A percentile compares a stretch with the other conserved stretches of the same genome.
phyloP scores from a whole-genome alignment of 140 eudicot species.

The Bidens hawaiensis region DNA sequence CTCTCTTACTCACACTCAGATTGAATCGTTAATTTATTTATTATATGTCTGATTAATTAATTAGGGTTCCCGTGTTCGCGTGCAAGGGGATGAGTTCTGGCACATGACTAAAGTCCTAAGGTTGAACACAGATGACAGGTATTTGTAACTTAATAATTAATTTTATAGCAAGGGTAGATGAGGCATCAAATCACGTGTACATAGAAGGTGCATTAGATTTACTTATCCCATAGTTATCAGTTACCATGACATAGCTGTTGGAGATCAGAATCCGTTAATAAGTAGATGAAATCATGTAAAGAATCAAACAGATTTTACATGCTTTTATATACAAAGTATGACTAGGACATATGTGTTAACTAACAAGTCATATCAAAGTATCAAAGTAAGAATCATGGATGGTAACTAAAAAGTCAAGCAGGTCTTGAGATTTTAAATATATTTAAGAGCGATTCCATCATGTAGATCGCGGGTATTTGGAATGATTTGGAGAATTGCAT shows the following conservation, averaged over 20 bases:
- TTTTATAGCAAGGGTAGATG: slow-evolving; percentile 6
- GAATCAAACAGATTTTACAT: background rate
- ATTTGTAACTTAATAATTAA: slow-evolving; percentile 20
- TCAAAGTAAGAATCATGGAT: background rate
- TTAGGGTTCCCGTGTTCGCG: slow-evolving; percentile 77
- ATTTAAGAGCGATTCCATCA: background rate
- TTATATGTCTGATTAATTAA: background rate
- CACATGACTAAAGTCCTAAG: slow-evolving; percentile 92
- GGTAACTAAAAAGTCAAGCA: background rate
- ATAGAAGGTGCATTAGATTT: background rate
- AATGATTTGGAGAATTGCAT: background rate
- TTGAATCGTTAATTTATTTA: background rate
- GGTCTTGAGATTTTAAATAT: background rate
- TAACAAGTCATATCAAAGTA: background rate
- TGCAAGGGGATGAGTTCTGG: slow-evolving; percentile 94
- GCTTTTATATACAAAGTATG: background rate
- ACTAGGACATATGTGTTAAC: background rate
- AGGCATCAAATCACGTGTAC: background rate
- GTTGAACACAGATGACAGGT: slow-evolving; percentile 69
- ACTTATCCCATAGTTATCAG: too few species aligned
- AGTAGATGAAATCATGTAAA: too few species aligned
- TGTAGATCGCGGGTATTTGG: background rate
- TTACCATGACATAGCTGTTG: too few species aligned
- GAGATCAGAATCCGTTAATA: background rate
- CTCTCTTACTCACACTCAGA: slow-evolving; percentile 12